Conservation (phyloP, 2,329 filamentous ascomycete genomes). For the Colletotrichum sp. region DNA sequence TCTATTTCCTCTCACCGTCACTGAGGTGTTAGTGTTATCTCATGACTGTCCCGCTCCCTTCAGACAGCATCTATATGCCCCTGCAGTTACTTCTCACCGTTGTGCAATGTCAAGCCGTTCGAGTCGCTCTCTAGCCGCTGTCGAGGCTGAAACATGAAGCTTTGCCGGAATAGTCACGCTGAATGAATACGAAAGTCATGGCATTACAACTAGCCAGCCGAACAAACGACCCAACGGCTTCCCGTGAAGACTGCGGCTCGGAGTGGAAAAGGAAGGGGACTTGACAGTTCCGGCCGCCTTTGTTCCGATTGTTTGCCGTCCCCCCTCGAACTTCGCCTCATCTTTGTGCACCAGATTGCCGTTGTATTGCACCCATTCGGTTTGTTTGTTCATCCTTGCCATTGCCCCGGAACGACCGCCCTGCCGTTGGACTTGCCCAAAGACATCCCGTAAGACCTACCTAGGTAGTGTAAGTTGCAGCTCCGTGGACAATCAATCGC, state of each 20-base stretch:
- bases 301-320: neutral
- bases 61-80: neutral
- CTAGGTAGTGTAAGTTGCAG: neutral
- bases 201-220: neutral
- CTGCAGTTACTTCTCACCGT: neutral
- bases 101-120: neutral
- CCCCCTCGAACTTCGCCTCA: neutral
- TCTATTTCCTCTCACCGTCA: neutral
- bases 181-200: neutral
- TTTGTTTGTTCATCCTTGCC: conserved; percentile 2
- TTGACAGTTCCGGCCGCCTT: neutral
- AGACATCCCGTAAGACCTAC: neutral
- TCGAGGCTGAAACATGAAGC: conserved; percentile 12
- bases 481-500: neutral
- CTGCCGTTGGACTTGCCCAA: neutral
- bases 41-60: neutral
- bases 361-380: neutral
- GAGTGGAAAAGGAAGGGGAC: neutral
- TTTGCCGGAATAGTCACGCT: conserved; percentile 14
- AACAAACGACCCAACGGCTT: neutral
- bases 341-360: neutral
- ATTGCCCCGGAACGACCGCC: neutral
- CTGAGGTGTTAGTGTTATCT: neutral
- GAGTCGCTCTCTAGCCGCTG: neutral
- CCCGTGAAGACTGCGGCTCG: neutral